phyloP scores from a whole-genome alignment of 2,329 filamentous ascomycete species.

The Epichloe glyceriae region DNA sequence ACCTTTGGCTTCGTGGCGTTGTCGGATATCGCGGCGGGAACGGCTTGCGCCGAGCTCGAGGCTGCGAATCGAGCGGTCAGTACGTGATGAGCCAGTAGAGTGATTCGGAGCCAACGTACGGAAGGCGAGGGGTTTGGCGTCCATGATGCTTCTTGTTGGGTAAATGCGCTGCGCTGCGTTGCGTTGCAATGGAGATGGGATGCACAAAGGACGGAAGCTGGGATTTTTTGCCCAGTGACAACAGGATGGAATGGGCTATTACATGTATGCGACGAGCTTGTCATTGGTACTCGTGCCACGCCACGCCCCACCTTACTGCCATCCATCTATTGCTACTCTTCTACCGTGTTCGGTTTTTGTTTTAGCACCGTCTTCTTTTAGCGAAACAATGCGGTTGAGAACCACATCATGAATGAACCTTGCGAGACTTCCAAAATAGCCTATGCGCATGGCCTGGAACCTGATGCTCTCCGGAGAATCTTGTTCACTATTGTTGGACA shows the following conservation, averaged over 20 bases:
- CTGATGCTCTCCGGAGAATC: constrained; percentile 58
- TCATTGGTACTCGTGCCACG: no score
- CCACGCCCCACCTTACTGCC: background rate
- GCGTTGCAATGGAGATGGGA: background rate
- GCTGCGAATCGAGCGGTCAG: background rate
- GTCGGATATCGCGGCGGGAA: constrained; percentile 18
- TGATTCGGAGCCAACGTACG: constrained; percentile 11
- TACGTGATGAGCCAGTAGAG: background rate
- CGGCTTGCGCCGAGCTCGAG: constrained; percentile 8
- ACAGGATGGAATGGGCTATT: constrained; percentile 38
- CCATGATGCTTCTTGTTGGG: constrained; percentile 15
- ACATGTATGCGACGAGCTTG: background rate
- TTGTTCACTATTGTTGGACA: constrained; percentile 48
- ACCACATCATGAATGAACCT: constrained; percentile 38
- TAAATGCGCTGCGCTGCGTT: background rate
- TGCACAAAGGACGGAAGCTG: background rate
- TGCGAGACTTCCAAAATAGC: constrained; percentile 50
- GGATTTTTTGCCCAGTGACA: background rate
- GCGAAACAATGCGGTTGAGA: constrained; percentile 73
- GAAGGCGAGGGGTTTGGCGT: constrained; percentile 16
- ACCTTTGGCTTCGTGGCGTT: constrained; percentile 32
- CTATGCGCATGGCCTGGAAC: constrained; percentile 78
- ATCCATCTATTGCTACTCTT: background rate
- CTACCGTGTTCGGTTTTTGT: no score
- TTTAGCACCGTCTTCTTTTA: constrained; percentile 70